Evolutionary conservation across 2,329 filamentous ascomycete genomes (phyloP).

Genomic region (Herpotrichia juniperi): DNA sequence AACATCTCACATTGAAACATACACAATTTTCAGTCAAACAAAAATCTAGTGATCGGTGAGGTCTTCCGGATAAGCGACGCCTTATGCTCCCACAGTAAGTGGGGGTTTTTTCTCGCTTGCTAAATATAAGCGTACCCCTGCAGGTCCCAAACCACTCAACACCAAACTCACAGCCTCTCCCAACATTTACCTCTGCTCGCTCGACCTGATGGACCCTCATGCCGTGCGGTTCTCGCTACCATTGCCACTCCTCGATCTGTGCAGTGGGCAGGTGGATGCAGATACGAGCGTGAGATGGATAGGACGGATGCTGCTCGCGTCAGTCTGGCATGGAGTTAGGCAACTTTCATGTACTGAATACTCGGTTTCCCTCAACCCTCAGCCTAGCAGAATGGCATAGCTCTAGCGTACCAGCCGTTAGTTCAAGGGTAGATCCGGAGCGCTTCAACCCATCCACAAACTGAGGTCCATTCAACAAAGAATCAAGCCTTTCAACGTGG

Average conservation of each 20-base stretch:
- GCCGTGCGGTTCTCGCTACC: background rate
- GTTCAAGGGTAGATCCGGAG: background rate
- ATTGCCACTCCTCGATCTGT: background rate
- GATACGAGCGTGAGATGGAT: constrained; percentile 3
- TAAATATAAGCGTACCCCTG: constrained; percentile 1
- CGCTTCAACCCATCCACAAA: background rate
- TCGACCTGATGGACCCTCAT: background rate
- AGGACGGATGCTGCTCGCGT: background rate
- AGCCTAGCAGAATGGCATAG: background rate
- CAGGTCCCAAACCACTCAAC: background rate
- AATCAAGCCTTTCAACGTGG: background rate
- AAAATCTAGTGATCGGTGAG: background rate
- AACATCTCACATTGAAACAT: background rate
- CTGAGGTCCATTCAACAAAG: background rate
- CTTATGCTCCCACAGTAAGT: background rate
- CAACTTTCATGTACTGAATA: background rate
- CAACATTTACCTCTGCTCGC: background rate
- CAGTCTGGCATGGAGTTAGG: background rate
- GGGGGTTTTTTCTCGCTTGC: background rate
- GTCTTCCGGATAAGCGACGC: constrained; percentile 1
- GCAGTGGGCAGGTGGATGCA: background rate
- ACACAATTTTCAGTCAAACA: background rate
- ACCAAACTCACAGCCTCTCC: background rate
- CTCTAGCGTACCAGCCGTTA: background rate
- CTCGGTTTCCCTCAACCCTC: background rate